Evolutionary conservation across 129 eudicot genomes (phyloP), one percentile per base, ranked within the genome.

Genomic region (Lonicera japonica): DNA sequence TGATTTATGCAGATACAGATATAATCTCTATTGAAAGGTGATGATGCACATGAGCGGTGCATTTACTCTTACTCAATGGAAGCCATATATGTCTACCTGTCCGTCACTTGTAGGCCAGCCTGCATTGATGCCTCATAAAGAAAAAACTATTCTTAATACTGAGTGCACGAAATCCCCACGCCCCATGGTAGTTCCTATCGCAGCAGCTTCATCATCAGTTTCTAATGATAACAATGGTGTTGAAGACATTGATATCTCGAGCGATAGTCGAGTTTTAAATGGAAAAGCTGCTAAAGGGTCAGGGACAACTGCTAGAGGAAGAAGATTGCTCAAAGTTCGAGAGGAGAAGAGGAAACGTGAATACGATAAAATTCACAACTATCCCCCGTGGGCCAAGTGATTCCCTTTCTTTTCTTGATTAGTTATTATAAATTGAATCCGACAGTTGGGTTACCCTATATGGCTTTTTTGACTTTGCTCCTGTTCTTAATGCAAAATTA

Each of bases 321-420:
- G 98, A 72, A 83, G 98, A 63, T 53, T 87, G 74, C 73, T 91
- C 17, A 91, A 72, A 63, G 70, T 91, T 55, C 75, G 95, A 21
- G 98, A 87, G 68, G 98, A 87, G 60, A 91, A 91, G 75, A 64
- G 89, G 73, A 84, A 82, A 64, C 81, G 98, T 17, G 96, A 91
- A 63, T 75, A 63, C 39, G 96, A 87, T 8, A 82, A 78, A 2
- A 80, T 79, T 48, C 80, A 87, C 64, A 87, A 77, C 19, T 91
- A 91, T 74, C 98, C 98, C 68, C 63, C 84, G 51, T 91, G 98
- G 98, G 98, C 98, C 15, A 91, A 87, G 98, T 91, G 56, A 10
- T 1, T 17, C 54, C 18, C 19, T 46, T 56, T 47, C 21, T 54
- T 47, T 25, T 47, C 60, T 64, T 50, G 16, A 17, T 54, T 55